Percentiles rank a stretch among this genome's conserved stretches.
Evolutionary conservation across 371 early-diverging fungal genomes (phyloP).

Genomic region (Amoeboaphelidium occidentale): DNA sequence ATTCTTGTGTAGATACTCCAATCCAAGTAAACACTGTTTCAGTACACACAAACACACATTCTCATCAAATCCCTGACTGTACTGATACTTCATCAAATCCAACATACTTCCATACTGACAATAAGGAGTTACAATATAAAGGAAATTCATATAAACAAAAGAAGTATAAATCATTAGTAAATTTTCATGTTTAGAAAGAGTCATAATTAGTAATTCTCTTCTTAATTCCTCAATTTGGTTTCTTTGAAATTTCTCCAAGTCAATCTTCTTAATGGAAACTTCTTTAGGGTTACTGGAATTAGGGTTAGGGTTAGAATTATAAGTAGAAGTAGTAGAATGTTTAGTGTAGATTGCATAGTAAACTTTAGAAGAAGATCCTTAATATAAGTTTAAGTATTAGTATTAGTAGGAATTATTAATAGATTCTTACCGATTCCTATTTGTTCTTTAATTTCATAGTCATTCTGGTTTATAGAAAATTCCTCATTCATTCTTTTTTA

Average conservation of each 20-base stretch:
- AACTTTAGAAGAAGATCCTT: too few relatives aligned
- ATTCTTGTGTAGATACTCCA: slow-evolving; percentile 6
- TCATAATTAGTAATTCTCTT: slow-evolving; percentile 2
- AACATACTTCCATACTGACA: background rate
- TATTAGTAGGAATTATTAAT: too few relatives aligned
- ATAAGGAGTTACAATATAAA: slow-evolving; percentile 1
- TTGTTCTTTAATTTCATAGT: too few relatives aligned
- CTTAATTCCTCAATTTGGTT: background rate
- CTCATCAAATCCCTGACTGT: slow-evolving; percentile 1
- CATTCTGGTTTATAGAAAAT: too few relatives aligned
- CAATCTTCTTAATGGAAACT: background rate
- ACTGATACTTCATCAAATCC: background rate
- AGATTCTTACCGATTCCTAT: too few relatives aligned
- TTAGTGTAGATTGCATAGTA: too few relatives aligned
- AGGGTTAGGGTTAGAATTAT: too few relatives aligned
- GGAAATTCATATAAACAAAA: background rate
- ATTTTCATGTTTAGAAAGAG: background rate
- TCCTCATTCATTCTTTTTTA: too few relatives aligned
- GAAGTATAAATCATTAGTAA: background rate
- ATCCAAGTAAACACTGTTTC: slow-evolving; percentile 3
- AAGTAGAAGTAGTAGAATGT: too few relatives aligned
- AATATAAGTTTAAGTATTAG: too few relatives aligned
- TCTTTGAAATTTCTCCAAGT: background rate
- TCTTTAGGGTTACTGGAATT: too few relatives aligned
- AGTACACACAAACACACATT: background rate